These are phyloP conservation scores for Candida glucosophila DNA, from an alignment of 1,139 yeast species.

Conservation along the genomic window DNA sequence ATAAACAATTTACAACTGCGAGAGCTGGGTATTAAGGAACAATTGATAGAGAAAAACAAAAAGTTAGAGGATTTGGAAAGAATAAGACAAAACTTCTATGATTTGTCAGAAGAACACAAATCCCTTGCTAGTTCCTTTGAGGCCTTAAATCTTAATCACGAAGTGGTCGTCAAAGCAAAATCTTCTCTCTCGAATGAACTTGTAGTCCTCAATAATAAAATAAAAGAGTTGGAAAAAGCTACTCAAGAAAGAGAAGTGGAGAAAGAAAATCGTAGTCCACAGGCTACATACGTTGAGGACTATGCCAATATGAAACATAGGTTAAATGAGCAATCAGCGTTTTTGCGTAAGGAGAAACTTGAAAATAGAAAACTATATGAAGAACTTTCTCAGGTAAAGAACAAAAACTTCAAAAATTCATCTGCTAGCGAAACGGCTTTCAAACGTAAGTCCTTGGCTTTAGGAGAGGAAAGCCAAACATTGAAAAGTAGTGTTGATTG, in stretches of 20 bases:
- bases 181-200: slow-evolving; percentile 20
- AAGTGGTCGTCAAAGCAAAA: slow-evolving; percentile 15
- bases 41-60: slow-evolving; percentile 2
- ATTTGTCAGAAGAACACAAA: slow-evolving; percentile 7
- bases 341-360: slow-evolving; percentile 41
- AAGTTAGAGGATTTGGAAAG: slow-evolving; percentile 6
- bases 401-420: slow-evolving; percentile 18
- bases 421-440: slow-evolving; percentile 4
- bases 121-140: slow-evolving; percentile 10
- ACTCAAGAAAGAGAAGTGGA: slow-evolving; percentile 14
- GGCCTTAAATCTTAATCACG: slow-evolving; percentile 30
- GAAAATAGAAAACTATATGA: slow-evolving; percentile 49
- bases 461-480: slow-evolving; percentile 24
- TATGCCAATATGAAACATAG: slow-evolving; percentile 43
- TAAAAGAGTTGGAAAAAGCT: slow-evolving; percentile 14
- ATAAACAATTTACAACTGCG: too few species aligned
- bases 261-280: slow-evolving; percentile 31
- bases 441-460: slow-evolving; percentile 23
- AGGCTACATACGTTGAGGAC: slow-evolving; percentile 30
- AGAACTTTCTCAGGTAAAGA: slow-evolving; percentile 50
- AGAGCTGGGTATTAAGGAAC: slow-evolving; percentile 3
- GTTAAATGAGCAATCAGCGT: slow-evolving; percentile 45
- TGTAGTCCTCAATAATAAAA: slow-evolving; percentile 14
- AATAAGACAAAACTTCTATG: slow-evolving; percentile 8
- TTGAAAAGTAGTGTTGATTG: slow-evolving; percentile 13